Base-by-base conservation (phyloP, 2,329 filamentous ascomycete species). In the Botrytis fabae region DNA sequence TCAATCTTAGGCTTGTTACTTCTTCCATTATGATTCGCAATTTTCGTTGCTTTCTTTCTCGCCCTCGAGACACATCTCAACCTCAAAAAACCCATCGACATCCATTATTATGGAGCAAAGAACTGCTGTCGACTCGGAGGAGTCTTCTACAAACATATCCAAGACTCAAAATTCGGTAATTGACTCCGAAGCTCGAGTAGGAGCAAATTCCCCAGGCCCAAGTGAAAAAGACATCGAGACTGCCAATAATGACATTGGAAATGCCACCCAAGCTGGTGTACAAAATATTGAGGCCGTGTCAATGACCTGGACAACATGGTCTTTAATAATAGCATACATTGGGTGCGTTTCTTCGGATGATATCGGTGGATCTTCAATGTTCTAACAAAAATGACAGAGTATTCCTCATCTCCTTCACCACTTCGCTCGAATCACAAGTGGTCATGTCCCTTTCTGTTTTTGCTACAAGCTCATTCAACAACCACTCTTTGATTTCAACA, bases 401-500 rank as follows among this genome's bases (percentile, higher is more conserved):
- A 75, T 83, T 83, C 62, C 84, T 87, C 72, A 72, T 69, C 35
- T 57, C 70, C 20, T 72, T 72, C 35, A 69, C 51, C 12, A 72
- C 70, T 18, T 72, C 70, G 20, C 63, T 72, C 18, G 70, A 72
- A 48, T 65, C 63, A n/a, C 70, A 72, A 38, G 70, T 72, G n/a
- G 51, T 83, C 85, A 76, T 83, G 84, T 69, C 84, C 83, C 77
- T 83, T 62, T 78, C 79, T 71, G 79, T 82, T 12, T 83, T 79
- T 74, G 83, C 86, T 73, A 82, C 81, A 48, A 83, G 82, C 80
- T 81, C 81, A 54, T 89, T 87, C 75, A 80, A 81, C 42, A 80
- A 82, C n/a, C 87, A 89, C 77, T 88, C 86, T 10, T 79, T 89
- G 40, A 77, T 77, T 32, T 76, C 77, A 14, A 78, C 77, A 22